These are phyloP conservation scores for Eucalyptus regnans DNA, from an alignment of 345 rosid species.

Conservation along the genomic window DNA sequence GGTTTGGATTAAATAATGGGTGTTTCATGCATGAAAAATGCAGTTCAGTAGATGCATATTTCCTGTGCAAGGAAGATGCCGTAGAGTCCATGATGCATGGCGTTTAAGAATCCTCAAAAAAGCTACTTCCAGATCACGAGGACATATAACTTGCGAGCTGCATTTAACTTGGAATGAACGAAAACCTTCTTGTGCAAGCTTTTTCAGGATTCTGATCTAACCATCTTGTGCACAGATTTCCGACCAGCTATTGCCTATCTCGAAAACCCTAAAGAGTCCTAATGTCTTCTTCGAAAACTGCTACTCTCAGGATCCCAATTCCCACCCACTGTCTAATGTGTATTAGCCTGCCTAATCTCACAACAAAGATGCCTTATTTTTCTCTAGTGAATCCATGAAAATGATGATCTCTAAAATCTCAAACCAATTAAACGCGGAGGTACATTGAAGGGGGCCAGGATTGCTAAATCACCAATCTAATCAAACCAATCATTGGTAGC, in stretches of 20 bases:
- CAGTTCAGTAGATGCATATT: not conserved
- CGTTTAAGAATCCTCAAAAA: not conserved
- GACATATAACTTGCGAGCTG: not conserved
- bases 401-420: not conserved
- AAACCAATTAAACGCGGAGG: not conserved
- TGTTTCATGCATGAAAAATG: not conserved
- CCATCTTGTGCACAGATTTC: not conserved
- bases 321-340: not conserved
- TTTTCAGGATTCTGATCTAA: not conserved
- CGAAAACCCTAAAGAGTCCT: not conserved
- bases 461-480: not conserved
- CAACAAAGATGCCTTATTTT: not conserved
- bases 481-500: not conserved
- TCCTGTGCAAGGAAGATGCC: not conserved
- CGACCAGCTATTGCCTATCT: not conserved
- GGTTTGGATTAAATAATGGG: not conserved
- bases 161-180: not conserved
- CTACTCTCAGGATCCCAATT: not conserved
- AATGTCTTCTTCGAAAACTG: not conserved
- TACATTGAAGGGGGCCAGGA: not conserved
- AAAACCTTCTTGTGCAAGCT: not conserved
- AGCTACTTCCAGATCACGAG: not conserved
- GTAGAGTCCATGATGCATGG: not conserved
- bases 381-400: not conserved
- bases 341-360: not conserved